Base-by-base conservation (phyloP, 805 yeast genomes). In the Peterozyma toletana region DNA sequence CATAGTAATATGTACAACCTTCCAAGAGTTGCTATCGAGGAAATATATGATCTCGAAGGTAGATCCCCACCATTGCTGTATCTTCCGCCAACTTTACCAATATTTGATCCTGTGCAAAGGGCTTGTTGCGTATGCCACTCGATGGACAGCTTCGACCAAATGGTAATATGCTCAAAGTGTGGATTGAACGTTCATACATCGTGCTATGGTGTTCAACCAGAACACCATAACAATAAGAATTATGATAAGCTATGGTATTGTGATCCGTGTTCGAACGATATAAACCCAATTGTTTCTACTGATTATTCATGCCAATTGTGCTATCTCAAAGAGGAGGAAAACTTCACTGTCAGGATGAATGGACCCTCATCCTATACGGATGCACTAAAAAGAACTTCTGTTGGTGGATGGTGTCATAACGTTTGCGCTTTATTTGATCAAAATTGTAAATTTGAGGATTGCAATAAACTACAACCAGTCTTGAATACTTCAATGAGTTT, bases 361-460 rank as follows among this genome's bases (percentile, higher is more conserved):
- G 58, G 60, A 7, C 57, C 61, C 2, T 41, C 50, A 35, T 70
- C 71, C 1, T 60, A 60, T 30, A 80, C 86, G 0, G 90, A 83
- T 52, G 86, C 80, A 30, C 58, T 87, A 52, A 84, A 85, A 53
- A 70, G 87, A n/a, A 78, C 93, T 0, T 51, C 56, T 3, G 75
- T 70, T 44, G 86, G 86, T 1, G 68, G 71, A 45, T 89, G 96
- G 96, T 78, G 80, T 31, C 96, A 89, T 64, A 63, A 83, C 2
- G 48, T 76, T 2, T 89, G 97, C 62, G 81, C 90, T 0, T 40
- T 84, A 0, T 80, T 80, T 55, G 64, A 66, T 29, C 61, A 73
- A 4, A 62, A 65, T n/a, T 56, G 72, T 5, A 60, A 58, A 29
- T 77, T 71, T 54, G 77, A 70, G 0, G 64, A 70, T 48, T 31